Conservation (phyloP, 148 eudicot genomes). For the Pouteria glomerata region DNA sequence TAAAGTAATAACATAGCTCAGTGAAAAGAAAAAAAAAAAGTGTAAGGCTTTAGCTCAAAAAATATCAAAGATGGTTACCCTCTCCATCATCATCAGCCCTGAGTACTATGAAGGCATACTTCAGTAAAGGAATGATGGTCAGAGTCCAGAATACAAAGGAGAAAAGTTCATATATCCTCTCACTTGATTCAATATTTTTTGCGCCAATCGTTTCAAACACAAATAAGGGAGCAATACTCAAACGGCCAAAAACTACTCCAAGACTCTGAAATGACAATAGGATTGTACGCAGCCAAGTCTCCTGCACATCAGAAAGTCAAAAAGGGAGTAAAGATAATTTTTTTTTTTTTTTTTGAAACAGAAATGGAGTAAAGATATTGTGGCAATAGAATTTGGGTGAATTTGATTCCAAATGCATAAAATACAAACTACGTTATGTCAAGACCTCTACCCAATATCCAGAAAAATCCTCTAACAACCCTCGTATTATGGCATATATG, state of each 20-base stretch:
- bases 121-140: constrained; percentile 67
- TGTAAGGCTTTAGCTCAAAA: neutral
- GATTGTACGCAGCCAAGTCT: constrained; percentile 56
- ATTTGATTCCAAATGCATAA: too few relatives aligned
- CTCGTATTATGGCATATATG: too few relatives aligned
- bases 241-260: constrained; percentile 78
- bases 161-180: constrained; percentile 58
- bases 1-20: neutral
- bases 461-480: too few relatives aligned
- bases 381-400: too few relatives aligned
- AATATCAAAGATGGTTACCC: constrained; percentile 23
- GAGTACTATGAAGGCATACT: constrained; percentile 69
- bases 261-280: constrained; percentile 70
- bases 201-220: constrained; percentile 57
- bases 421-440: too few relatives aligned
- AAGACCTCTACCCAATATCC: too few relatives aligned
- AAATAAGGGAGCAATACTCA: constrained; percentile 77
- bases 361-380: too few relatives aligned
- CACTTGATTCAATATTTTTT: constrained; percentile 41
- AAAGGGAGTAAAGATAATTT: too few relatives aligned
- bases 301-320: constrained; percentile 32
- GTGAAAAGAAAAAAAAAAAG: neutral
- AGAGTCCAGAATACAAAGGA: constrained; percentile 83
- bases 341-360: too few relatives aligned
- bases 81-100: constrained; percentile 81